Conservation (phyloP, 2,329 filamentous ascomycete species). For the Phaeophleospora eucalypticola region DNA sequence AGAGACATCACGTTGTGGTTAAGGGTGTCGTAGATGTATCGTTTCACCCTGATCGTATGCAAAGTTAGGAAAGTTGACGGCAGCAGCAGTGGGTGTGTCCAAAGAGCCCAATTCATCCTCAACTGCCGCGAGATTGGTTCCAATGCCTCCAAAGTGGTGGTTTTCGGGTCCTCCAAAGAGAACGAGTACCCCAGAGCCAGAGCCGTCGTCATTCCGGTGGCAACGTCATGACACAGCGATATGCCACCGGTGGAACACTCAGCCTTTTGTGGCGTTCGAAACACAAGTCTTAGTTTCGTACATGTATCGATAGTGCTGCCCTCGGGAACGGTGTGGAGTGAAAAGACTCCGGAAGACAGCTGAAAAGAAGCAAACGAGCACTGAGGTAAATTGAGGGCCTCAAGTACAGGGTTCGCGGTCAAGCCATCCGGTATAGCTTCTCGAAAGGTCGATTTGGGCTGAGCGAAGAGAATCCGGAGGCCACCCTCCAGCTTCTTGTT, state of each 20-base stretch:
- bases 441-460: conserved; percentile 6
- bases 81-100: conserved; percentile 8
- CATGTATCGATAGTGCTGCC: neutral
- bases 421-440: conserved; percentile 2
- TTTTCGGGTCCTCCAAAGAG: conserved; percentile 8
- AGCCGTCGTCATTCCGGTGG: conserved; percentile 9
- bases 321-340: conserved; percentile 3
- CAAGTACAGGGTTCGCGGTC: neutral
- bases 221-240: conserved; percentile 11
- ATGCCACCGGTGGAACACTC: conserved; percentile 12
- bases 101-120: conserved; percentile 1
- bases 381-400: conserved; percentile 7
- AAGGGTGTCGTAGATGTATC: conserved; percentile 5
- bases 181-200: conserved; percentile 14
- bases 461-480: conserved; percentile 9
- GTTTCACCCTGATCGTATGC: conserved; percentile 4
- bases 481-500: neutral
- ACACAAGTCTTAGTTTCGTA: conserved; percentile 8
- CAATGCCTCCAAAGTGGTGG: conserved; percentile 1
- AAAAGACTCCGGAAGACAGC: conserved; percentile 6
- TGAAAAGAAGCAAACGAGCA: conserved; percentile 9
- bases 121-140: conserved; percentile 1
- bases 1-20: conserved; percentile 6
- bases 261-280: conserved; percentile 16
- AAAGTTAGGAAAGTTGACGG: conserved; percentile 8